phyloP scores from a whole-genome alignment of 345 rosid genomes.

The Aquilaria malaccensis region DNA sequence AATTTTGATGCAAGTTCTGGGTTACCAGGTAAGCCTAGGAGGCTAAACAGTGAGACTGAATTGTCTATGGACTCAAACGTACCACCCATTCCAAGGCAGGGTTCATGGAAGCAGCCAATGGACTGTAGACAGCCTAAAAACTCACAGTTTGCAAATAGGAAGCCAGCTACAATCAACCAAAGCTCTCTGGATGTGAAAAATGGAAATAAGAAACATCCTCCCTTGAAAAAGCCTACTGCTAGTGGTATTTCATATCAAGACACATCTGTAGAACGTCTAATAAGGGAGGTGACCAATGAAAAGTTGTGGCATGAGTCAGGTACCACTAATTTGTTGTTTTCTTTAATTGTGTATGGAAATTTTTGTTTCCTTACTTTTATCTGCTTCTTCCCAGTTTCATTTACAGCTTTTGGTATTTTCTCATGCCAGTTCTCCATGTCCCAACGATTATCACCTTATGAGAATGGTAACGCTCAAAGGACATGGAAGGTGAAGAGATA shows the following conservation, averaged over 20 bases:
- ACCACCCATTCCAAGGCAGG: conserved; percentile 59
- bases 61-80: conserved; percentile 42
- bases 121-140: conserved; percentile 49
- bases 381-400: conserved; percentile 9
- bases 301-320: conserved; percentile 94
- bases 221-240: conserved; percentile 47
- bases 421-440: conserved; percentile 32
- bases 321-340: conserved; percentile 11
- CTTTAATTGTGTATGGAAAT: not conserved
- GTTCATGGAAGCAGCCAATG: conserved; percentile 72
- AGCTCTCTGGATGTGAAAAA: conserved; percentile 58
- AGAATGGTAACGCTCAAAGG: conserved; percentile 30
- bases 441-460: conserved; percentile 26
- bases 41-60: conserved; percentile 49
- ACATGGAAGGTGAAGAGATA: conserved; percentile 30
- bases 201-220: conserved; percentile 59
- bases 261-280: conserved; percentile 98
- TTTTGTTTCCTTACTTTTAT: conserved; percentile 1
- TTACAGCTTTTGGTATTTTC: conserved; percentile 18
- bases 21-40: conserved; percentile 44
- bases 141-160: conserved; percentile 49
- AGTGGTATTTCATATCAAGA: conserved; percentile 59
- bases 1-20: conserved; percentile 62
- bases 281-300: conserved; percentile 92
- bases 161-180: conserved; percentile 43